Evolutionary conservation across 2,329 filamentous ascomycete genomes (phyloP).

Genomic region (Xylaria sp.): DNA sequence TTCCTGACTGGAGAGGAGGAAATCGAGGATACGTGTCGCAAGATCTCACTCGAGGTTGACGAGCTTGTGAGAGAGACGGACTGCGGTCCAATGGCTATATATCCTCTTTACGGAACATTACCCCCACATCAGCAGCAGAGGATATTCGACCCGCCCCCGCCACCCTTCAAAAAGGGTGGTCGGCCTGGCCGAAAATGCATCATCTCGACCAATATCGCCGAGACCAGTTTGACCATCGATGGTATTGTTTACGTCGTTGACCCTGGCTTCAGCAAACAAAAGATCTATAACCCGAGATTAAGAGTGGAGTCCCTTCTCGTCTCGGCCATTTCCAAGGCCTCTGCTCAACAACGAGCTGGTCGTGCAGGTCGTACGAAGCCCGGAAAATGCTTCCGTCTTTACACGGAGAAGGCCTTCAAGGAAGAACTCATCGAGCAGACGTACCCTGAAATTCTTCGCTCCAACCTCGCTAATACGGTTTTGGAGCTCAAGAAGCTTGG

Average conservation of each 20-base stretch:
- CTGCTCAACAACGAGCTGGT: conserved; percentile 95
- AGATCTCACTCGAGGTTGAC: conserved; percentile 88
- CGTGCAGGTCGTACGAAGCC: conserved; percentile 98
- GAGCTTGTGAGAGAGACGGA: conserved; percentile 92
- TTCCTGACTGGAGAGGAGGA: conserved; percentile 98
- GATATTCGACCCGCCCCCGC: conserved; percentile 91
- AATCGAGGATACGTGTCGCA: conserved; percentile 94
- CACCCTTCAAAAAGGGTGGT: conserved; percentile 73
- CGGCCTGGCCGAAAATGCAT: conserved; percentile 92
- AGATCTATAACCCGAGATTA: conserved; percentile 97
- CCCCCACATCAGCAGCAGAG: conserved; percentile 92
- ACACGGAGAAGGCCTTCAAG: conserved; percentile 95
- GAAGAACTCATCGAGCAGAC: conserved; percentile 98
- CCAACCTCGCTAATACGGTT: conserved; percentile 93
- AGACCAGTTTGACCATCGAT: conserved; percentile 96
- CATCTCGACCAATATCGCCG: conserved; percentile 95
- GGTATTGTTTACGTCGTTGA: conserved; percentile 99
- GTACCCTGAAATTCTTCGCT: conserved; percentile 92
- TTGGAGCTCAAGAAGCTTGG: conserved; percentile 97
- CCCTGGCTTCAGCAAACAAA: conserved; percentile 98
- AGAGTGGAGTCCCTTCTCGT: conserved; percentile 97
- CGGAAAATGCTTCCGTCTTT: conserved; percentile 96
- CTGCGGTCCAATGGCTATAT: conserved; percentile 86
- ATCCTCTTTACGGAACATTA: conserved; percentile 91
- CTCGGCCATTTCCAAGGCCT: conserved; percentile 96